Conservation (phyloP, 495 filamentous ascomycete genomes). For the Sordaria brevicollis region DNA sequence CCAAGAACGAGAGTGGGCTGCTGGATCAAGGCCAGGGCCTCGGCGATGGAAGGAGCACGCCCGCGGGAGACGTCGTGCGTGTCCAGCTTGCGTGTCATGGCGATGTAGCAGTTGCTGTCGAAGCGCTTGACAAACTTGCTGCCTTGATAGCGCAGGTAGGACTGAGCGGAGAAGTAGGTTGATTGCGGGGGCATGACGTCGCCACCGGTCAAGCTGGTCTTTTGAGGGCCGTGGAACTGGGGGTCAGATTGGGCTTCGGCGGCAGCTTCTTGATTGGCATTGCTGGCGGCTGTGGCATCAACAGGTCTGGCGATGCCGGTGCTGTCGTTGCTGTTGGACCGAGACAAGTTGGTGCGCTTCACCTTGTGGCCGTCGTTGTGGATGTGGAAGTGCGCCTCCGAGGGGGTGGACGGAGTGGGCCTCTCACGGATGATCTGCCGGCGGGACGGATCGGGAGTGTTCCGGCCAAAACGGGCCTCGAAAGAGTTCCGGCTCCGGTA, state of each 20-base stretch:
- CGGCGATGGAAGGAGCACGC: conserved; percentile 50
- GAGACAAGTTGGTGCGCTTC: conserved; percentile 29
- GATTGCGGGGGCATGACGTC: conserved; percentile 47
- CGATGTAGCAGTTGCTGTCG: conserved; percentile 97
- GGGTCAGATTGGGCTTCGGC: conserved; percentile 44
- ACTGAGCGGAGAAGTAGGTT: conserved; percentile 94
- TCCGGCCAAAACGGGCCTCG: conserved; percentile 87
- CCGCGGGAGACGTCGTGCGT: conserved; percentile 87
- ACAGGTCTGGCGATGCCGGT: conserved; percentile 24
- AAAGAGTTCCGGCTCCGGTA: conserved; percentile 96
- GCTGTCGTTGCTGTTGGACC: conserved; percentile 19
- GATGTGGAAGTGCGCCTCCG: conserved; percentile 81
- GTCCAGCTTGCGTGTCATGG: conserved; percentile 97
- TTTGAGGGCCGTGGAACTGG: conserved; percentile 61
- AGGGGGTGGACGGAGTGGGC: conserved; percentile 50
- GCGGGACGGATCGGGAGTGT: conserved; percentile 74
- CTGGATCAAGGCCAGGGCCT: conserved; percentile 69
- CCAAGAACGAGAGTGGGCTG: conserved; percentile 86
- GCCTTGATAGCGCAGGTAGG: conserved; percentile 95
- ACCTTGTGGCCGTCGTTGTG: conserved; percentile 90
- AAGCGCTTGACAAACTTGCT: conserved; percentile 95
- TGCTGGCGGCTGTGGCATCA: conserved; percentile 18
- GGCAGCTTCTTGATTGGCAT: background rate
- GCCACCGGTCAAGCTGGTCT: conserved; percentile 23
- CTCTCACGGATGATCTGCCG: conserved; percentile 66